A percentile compares a stretch with the other conserved stretches of the same genome.
Evolutionary conservation across 257 asterid species (phyloP).

Genomic region (Nicotiana otophora): DNA sequence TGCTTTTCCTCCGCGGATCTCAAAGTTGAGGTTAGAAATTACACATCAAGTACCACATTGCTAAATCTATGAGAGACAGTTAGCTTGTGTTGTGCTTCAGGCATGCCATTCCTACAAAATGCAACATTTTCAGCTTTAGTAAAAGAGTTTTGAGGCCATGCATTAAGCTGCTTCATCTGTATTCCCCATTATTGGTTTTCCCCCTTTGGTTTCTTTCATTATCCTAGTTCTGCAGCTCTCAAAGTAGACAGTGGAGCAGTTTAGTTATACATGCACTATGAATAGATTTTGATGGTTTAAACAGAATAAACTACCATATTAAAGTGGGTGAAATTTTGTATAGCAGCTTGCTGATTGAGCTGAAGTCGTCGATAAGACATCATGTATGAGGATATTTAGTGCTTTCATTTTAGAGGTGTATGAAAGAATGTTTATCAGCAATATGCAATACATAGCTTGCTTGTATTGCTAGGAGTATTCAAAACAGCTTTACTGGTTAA

Average conservation of each 20-base stretch:
- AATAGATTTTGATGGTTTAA: not conserved
- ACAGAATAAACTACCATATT: not conserved
- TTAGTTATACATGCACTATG: not conserved
- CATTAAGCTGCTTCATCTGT: constrained; percentile 1
- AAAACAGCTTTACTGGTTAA: not conserved
- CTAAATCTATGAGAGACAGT: not conserved
- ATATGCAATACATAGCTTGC: not conserved
- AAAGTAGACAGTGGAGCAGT: not conserved
- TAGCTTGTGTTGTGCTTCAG: not conserved
- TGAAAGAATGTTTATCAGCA: not conserved
- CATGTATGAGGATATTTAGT: not conserved
- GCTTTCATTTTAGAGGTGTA: not conserved
- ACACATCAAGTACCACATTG: not conserved
- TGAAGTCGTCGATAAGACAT: not conserved
- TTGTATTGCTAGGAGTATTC: not conserved
- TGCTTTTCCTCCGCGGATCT: not conserved
- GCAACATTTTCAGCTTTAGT: not conserved
- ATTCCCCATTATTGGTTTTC: not conserved
- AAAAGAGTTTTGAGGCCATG: not conserved
- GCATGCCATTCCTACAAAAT: not conserved
- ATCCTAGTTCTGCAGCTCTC: not conserved
- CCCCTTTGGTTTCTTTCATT: not conserved
- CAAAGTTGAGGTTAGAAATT: not conserved
- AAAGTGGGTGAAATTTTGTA: not conserved
- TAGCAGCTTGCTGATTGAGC: not conserved